A percentile compares a stretch with the other conserved stretches of the same genome.
Evolutionary conservation across 306 rosid genomes (phyloP).

Genomic region (Sesbania bispinosa): DNA sequence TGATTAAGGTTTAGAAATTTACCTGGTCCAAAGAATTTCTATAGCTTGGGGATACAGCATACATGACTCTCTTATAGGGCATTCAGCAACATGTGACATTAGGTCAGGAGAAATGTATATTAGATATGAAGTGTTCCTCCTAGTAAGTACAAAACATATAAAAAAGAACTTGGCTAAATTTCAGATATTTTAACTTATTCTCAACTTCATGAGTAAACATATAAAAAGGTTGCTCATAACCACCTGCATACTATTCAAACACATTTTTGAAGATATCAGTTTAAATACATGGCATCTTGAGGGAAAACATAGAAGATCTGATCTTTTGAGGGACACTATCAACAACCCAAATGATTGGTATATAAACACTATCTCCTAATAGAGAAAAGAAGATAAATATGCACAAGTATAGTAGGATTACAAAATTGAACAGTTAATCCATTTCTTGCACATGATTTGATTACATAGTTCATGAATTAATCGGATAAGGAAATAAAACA

Average conservation of each 20-base stretch:
- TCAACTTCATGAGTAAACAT: neutral
- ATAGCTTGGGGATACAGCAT: neutral
- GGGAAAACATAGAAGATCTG: neutral
- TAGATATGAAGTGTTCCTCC: constrained; percentile 8
- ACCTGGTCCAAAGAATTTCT: constrained; percentile 1
- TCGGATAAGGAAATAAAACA: neutral
- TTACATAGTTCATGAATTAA: neutral
- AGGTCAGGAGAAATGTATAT: neutral
- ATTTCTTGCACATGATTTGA: constrained; percentile 5
- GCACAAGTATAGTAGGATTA: neutral
- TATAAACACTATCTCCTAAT: neutral
- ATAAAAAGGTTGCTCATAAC: neutral
- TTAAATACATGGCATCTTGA: neutral
- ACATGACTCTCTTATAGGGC: neutral
- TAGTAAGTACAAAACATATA: neutral
- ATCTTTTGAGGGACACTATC: neutral
- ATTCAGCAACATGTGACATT: neutral
- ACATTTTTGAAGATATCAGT: neutral
- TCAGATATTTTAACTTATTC: neutral
- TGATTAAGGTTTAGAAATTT: neutral
- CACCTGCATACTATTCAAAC: neutral
- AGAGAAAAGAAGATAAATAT: neutral
- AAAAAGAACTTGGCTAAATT: neutral
- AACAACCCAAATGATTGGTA: neutral
- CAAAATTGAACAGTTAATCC: neutral